Base-by-base conservation (phyloP, 2,329 filamentous ascomycete species). In the Colletotrichum viniferum region DNA sequence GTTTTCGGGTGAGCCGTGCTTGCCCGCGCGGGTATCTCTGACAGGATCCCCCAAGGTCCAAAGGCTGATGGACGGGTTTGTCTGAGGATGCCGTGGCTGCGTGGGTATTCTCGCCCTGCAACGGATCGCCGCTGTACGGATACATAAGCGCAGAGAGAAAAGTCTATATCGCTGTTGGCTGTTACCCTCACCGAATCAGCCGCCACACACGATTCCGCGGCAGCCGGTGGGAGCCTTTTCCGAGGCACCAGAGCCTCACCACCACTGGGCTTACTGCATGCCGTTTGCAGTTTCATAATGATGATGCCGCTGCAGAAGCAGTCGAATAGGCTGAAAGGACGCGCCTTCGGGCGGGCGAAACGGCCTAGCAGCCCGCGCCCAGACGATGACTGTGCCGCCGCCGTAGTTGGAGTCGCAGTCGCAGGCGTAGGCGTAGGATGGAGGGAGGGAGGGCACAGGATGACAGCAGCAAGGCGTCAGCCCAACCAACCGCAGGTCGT, bases 371-470 rank as follows among this genome's bases (percentile, higher is more conserved):
- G n/a, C 12, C 30, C 70, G 18, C 36, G 70, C 64, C 65, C 64
- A 73, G 64, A 73, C 64, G 34, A 73, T 64, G 58, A 73, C 71
- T 64, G 58, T 73, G 43, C 43, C 66, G 60, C 58, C 66, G 24
- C 34, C 38, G 28, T 14, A 52, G n/a, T 52, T 24, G 2, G 12
- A 24, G n/a, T 52, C 43, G 43, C 43, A 52, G 43, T 52, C 43
- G 43, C 43, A 21, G 43, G 43, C 43, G 43, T 52, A 52, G 43
- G 12, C 21, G 48, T 43, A 9, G 34, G 43, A 56, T 38, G 43
- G 43, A 52, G 10, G 43, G 43, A 52, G 43, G 43, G 65, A 43
- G 32, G 32, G 32, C 58, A 26, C 26, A 73, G 36, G 26, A 64
- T 62, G 58, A 58, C 43, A 12, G 36, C 55, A 69, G 58, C 63